phyloP scores from a whole-genome alignment of 768 basidiomycete genomes.

The Candolleomyces aberdarensis region DNA sequence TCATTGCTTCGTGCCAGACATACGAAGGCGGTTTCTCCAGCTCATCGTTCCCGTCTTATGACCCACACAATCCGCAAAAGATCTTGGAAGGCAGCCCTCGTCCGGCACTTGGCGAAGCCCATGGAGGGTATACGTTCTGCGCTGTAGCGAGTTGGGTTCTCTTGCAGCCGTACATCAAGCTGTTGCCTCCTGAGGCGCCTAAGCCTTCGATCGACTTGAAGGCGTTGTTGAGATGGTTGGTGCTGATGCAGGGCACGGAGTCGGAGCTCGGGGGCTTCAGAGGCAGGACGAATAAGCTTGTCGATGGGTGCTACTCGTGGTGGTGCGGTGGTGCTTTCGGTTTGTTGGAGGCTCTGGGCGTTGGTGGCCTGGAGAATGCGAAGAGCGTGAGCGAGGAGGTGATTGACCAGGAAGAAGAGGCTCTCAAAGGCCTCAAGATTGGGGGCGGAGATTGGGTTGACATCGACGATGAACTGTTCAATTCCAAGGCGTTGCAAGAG shows the following conservation, averaged over 20 bases:
- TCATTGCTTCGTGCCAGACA: conserved; percentile 89
- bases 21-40: conserved; percentile 96
- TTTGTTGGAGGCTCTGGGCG: conserved; percentile 62
- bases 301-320: conserved; percentile 99
- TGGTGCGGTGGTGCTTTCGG: conserved; percentile 93
- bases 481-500: conserved; percentile 75
- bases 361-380: conserved; percentile 34
- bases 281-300: conserved; percentile 96
- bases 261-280: conserved; percentile 89
- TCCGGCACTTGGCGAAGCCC: conserved; percentile 90
- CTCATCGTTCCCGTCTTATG: conserved; percentile 67
- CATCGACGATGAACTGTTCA: conserved; percentile 57
- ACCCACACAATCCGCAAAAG: conserved; percentile 24
- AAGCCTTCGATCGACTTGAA: conserved; percentile 52
- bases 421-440: conserved; percentile 12
- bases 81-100: conserved; percentile 42
- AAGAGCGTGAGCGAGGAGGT: conserved; percentile 23
- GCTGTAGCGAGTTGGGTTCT: conserved; percentile 83
- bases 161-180: conserved; percentile 53
- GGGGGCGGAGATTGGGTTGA: conserved; percentile 57
- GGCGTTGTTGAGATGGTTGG: conserved; percentile 74
- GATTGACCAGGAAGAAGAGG: conserved; percentile 1
- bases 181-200: background rate
- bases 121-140: conserved; percentile 97
- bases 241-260: conserved; percentile 79